These are phyloP conservation scores for Lignosus rhinocerotis DNA, from an alignment of 1,284 basidiomycete species.

Conservation along the genomic window DNA sequence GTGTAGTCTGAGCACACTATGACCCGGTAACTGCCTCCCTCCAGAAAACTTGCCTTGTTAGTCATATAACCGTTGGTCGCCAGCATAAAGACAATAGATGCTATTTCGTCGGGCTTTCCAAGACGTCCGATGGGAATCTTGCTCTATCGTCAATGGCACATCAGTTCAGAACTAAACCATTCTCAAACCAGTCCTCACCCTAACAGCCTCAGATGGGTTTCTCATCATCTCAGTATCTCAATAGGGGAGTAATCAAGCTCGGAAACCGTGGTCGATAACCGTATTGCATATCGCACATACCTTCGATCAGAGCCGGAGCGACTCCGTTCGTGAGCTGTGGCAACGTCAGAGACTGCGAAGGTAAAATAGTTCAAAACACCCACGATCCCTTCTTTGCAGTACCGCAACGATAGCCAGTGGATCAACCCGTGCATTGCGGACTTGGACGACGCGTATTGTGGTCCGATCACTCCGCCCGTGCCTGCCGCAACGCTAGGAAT, in stretches of 20 bases:
- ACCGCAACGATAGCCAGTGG: conserved; percentile 54
- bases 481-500: conserved; percentile 37
- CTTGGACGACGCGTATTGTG: conserved; percentile 59
- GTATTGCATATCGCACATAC: conserved; percentile 25
- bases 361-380: conserved; percentile 16
- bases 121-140: conserved; percentile 52
- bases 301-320: conserved; percentile 51
- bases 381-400: conserved; percentile 55
- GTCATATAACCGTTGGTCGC: conserved; percentile 54
- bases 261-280: background rate
- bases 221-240: conserved; percentile 50
- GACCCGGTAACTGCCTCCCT: background rate
- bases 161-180: background rate
- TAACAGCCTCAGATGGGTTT: conserved; percentile 34
- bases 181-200: conserved; percentile 30
- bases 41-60: conserved; percentile 44
- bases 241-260: background rate
- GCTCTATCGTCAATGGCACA: conserved; percentile 29
- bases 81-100: conserved; percentile 49
- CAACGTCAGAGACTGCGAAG: background rate
- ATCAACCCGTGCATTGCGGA: conserved; percentile 54
- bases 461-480: conserved; percentile 54
- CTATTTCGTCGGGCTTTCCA: conserved; percentile 51
- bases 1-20: too few species aligned
- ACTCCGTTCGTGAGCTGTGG: conserved; percentile 52